phyloP scores from a whole-genome alignment of 2,329 filamentous ascomycete species.

The Trichophyton benhamiae region DNA sequence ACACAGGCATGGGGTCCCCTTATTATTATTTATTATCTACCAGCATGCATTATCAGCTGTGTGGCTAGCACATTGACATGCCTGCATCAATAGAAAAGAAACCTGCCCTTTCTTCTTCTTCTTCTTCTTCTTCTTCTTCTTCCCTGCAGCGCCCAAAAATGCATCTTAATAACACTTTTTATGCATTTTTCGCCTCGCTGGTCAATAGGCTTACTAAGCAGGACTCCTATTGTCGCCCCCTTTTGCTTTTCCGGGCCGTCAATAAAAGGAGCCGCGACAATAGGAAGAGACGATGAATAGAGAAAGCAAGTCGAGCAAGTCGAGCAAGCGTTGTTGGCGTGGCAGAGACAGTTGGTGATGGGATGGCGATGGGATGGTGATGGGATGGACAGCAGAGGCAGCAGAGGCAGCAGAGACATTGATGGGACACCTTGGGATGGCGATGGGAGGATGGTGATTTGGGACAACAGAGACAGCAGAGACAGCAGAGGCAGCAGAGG shows the following conservation, averaged over 20 bases:
- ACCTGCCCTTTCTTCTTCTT: neutral
- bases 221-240: neutral
- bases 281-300: neutral
- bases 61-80: neutral
- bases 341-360: too few species aligned
- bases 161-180: neutral
- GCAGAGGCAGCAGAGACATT: too few species aligned
- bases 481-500: too few species aligned
- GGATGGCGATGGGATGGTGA: too few species aligned
- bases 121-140: neutral
- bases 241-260: neutral
- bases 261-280: neutral
- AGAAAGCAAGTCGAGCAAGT: too few species aligned
- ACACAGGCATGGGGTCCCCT: neutral
- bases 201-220: constrained; percentile 1
- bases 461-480: too few species aligned
- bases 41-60: neutral
- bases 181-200: neutral
- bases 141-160: neutral
- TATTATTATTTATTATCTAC: neutral
- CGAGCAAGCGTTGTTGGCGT: too few species aligned
- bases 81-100: neutral
- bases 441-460: too few species aligned
- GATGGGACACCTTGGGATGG: too few species aligned
- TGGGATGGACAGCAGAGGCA: too few species aligned